Evolutionary conservation across 2,329 filamentous ascomycete species (phyloP), one percentile per base, ranked within the genome.

Genomic region (Fusarium papillatum): DNA sequence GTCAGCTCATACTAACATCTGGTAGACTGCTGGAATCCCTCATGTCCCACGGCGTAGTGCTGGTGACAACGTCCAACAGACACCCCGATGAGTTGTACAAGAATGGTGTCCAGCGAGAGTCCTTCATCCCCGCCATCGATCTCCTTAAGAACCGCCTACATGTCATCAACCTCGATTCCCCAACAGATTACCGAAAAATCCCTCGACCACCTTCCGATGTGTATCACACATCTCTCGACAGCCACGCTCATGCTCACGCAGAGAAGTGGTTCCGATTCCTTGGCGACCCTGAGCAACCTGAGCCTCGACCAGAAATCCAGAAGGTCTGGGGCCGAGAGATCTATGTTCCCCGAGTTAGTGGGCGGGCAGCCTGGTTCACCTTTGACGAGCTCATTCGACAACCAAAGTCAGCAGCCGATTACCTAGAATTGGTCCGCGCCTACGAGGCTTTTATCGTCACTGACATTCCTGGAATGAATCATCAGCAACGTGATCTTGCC

Each of bases 121-220:
- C 95, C 9, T 99, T 99, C 83, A 91, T 99, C 63, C 97, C 97
- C 0, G 98, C 96, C 77, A 99, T 99, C 81, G 93, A 96, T 74
- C 92, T 99, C 6, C 92, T 99, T 55, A 96, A 98, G 83, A 90
- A 89, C 46, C 92, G 93, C 4, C 90, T 99, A 11, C 93, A 94
- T 66, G 95, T 98, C 60, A 94, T 99, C 79, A 98, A 98, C 84
- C 92, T 99, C 70, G 95, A 99, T 86, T 98, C 95, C 3, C 93
- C 93, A 7, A 99, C 96, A 43, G 97, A 99, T 85, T 99, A 99
- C 87, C 95, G 97, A 80, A 98, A 98, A 85, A 97, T 99, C 68
- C 95, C 96, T 2, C 92, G 97, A 1, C 97, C 97, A 4, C 94
- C 96, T 0, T 97, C 95, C 1, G 96, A 95, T 43, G 97, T 99